phyloP scores from a whole-genome alignment of 495 filamentous ascomycete genomes.

The Hyphodiscus hymeniophilus region DNA sequence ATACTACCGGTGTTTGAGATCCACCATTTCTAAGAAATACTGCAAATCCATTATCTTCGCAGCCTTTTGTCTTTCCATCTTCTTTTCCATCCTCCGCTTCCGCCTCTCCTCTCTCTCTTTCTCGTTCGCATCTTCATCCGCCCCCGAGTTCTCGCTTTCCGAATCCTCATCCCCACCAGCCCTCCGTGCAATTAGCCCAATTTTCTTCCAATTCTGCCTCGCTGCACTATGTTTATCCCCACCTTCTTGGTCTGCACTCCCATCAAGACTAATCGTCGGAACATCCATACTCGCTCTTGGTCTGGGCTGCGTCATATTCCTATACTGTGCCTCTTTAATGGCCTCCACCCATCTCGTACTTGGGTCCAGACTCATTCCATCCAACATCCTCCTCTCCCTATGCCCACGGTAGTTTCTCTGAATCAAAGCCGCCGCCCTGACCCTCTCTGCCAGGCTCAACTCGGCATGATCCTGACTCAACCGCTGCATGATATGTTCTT shows the following conservation, averaged over 20 bases:
- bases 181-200: conserved; percentile 57
- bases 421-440: conserved; percentile 18
- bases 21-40: conserved; percentile 95
- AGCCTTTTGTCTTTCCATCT: conserved; percentile 38
- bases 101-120: conserved; percentile 29
- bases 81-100: conserved; percentile 35
- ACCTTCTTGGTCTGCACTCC: conserved; percentile 11
- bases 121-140: conserved; percentile 28
- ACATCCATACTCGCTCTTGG: conserved; percentile 23
- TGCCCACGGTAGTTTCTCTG: conserved; percentile 24
- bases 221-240: conserved; percentile 32
- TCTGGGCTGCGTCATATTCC: conserved; percentile 41
- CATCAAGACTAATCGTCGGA: conserved; percentile 1
- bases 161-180: conserved; percentile 56
- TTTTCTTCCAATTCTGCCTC: conserved; percentile 66
- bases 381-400: conserved; percentile 18
- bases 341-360: conserved; percentile 62
- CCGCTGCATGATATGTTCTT: conserved; percentile 26
- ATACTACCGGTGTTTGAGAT: conserved; percentile 84
- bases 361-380: conserved; percentile 48
- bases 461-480: conserved; percentile 4
- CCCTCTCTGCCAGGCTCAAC: conserved; percentile 6
- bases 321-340: conserved; percentile 56
- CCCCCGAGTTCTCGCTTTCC: conserved; percentile 26
- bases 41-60: conserved; percentile 75